These are phyloP conservation scores for Nemania bipapillata DNA, from an alignment of 2,329 filamentous ascomycete species.

Conservation along the genomic window DNA sequence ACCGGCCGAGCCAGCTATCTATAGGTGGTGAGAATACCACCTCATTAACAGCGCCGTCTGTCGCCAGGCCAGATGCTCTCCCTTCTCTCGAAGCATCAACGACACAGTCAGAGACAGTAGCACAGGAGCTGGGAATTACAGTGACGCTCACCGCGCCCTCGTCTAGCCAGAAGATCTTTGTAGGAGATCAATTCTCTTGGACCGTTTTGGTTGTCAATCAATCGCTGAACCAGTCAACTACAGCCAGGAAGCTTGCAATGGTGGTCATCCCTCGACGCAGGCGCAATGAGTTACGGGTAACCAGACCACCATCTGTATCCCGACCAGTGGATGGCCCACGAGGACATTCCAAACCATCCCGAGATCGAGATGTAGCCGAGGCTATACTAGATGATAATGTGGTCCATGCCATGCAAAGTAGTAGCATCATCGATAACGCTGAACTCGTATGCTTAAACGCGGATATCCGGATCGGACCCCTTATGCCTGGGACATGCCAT, in stretches of 20 bases:
- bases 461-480: slow-evolving; percentile 76
- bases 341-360: slow-evolving; percentile 34
- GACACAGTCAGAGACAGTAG: slow-evolving; percentile 57
- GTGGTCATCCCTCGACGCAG: slow-evolving; percentile 73
- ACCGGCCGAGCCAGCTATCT: slow-evolving; percentile 72
- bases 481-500: slow-evolving; percentile 78
- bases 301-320: slow-evolving; percentile 65
- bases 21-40: slow-evolving; percentile 66
- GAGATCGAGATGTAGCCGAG: slow-evolving; percentile 63
- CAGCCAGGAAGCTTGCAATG: slow-evolving; percentile 74
- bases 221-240: slow-evolving; percentile 56
- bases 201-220: slow-evolving; percentile 81
- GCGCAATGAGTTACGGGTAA: slow-evolving; percentile 65
- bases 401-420: slow-evolving; percentile 76
- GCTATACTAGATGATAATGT: slow-evolving; percentile 78
- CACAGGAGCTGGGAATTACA: slow-evolving; percentile 75
- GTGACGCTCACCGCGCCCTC: slow-evolving; percentile 76
- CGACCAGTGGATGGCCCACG: slow-evolving; percentile 47
- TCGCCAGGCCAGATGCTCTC: slow-evolving; percentile 69
- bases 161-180: slow-evolving; percentile 61
- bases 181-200: slow-evolving; percentile 77
- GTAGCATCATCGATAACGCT: slow-evolving; percentile 69
- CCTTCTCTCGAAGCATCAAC: slow-evolving; percentile 67
- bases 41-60: slow-evolving; percentile 67
- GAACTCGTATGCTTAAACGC: slow-evolving; percentile 80